Base-by-base conservation (phyloP, 177 flowering plant species). In the Vitis hybrid region DNA sequence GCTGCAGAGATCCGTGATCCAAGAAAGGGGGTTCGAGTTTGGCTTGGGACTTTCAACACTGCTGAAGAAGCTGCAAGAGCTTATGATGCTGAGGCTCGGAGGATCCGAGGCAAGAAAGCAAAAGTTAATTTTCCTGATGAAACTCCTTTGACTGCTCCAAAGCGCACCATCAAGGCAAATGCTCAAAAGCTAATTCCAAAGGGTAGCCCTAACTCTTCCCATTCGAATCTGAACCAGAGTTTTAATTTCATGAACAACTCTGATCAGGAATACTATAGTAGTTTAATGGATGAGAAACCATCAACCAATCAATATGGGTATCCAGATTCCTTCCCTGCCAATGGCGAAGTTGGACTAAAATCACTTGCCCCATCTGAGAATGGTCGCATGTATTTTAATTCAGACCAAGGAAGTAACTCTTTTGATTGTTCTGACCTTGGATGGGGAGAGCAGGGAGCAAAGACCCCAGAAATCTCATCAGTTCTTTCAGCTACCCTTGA, bases 1-100 rank as follows among this genome's bases (percentile, higher is more conserved):
- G 99, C 99, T 39, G 99, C 99, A 66, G 99, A 96, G 86, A 96
- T 96, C 68, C 91, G 99, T 70, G 98, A 96, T 70, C 99, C 99
- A 2, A 82, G 88, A 56, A 96, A 96, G 73, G 99, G 98, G 0
- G 95, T 93, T 14, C 83, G 99, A 5, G 99, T 92, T 52, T 96
- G 99, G 98, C 88, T 96, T 11, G 99, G 99, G 56, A 96, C 99
- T 50, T 96, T 92, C 74, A 91, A 96, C 74, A 91, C 98, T 73
- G 99, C 98, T 26, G 98, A 95, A 81, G 99, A 95, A 80, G 99
- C 98, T 72, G 98, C 98, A 9, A 84, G 99, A 71, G 98, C 99
- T 49, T 96, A 96, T 80, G 99, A 96, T 88, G 91, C 94, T 58
- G 98, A 91, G 74, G 98, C 99, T 17, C 85, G 93, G 11, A 86